Percentiles rank a stretch among this genome's conserved stretches.
These are phyloP conservation scores for Puccinia coronata DNA, from an alignment of 1,284 basidiomycete species.

Conservation along the genomic window DNA sequence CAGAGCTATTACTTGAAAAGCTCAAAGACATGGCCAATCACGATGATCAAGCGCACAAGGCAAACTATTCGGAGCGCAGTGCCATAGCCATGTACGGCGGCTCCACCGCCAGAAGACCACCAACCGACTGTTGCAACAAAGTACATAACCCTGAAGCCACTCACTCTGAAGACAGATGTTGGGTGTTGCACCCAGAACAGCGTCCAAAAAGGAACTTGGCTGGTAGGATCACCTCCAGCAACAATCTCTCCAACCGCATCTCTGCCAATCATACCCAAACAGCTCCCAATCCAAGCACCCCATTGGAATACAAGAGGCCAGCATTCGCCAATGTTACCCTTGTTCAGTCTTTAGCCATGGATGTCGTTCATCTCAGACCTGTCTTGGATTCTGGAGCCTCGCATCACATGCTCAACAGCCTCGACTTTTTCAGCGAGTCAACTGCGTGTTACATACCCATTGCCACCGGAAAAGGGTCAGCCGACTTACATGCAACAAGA, in stretches of 20 bases:
- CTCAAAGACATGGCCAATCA: too few relatives aligned
- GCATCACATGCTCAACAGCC: too few relatives aligned
- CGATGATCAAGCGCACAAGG: background rate
- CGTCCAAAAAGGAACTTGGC: background rate
- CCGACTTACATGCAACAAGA: background rate
- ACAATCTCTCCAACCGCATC: background rate
- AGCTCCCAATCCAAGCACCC: background rate
- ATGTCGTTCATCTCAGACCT: too few relatives aligned
- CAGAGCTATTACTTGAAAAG: background rate
- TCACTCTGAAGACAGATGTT: background rate
- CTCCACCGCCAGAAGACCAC: background rate
- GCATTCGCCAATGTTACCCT: too few relatives aligned
- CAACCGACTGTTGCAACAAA: background rate
- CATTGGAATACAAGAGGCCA: too few relatives aligned
- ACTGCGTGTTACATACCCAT: background rate
- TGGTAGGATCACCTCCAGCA: background rate
- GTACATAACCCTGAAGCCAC: too few relatives aligned
- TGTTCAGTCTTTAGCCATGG: too few relatives aligned
- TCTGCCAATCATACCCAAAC: background rate
- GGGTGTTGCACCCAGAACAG: background rate
- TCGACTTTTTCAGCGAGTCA: background rate
- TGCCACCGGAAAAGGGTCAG: background rate
- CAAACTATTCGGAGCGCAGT: too few relatives aligned
- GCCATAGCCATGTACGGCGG: background rate
- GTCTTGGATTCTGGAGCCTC: conserved; percentile 3